Base-by-base conservation (phyloP, 352 stramenopile species). In the Blastocystis hominis region DNA sequence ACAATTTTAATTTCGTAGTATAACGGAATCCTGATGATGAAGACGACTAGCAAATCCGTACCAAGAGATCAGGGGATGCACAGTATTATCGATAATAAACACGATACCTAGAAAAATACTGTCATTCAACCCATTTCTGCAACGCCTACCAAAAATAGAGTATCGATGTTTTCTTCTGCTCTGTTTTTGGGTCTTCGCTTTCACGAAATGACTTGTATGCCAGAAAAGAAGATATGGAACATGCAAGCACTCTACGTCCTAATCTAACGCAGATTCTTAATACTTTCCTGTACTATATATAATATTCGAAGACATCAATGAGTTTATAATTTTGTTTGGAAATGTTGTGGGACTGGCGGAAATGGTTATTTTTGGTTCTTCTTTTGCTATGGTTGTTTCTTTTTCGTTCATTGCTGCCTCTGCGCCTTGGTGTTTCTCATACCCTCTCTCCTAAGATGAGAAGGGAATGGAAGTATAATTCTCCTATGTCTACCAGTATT, bases 1-100 rank as follows among this genome's bases (percentile, higher is more conserved):
- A 84, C 13, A 17, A 15, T 54, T 53, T 84, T 84, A 3, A 47
- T 30, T 69, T 84, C 72, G 46, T 84, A 84, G 50, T 69, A 84
- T 36, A 84, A 47, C 7, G 72, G 72, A 69, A 84, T 17, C 72
- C 72, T 84, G 24, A 30, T 44, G 1, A 54, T 50, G 30, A 54
- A 30, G 9, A 84, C 3, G 24, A 4, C 40, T 42, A 63, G 1
- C 10, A 36, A 9, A 46, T 13, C 15, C 4, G 4, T 68, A 84
- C 72, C 72, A 84, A 53, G 30, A 84, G 3, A 84, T 4, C 3
- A 84, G 69, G 9, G 50, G 55, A 20, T 84, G 50, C 17, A 84
- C 30, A 7, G 47, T 84, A 20, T 36, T 66, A 53, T 84, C 72
- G 1, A 68, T n/a, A 47, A 84, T 64, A 7, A 36, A 66, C 15